Evolutionary conservation across 2,329 filamentous ascomycete genomes (phyloP).

Genomic region (Claviceps sorghi): DNA sequence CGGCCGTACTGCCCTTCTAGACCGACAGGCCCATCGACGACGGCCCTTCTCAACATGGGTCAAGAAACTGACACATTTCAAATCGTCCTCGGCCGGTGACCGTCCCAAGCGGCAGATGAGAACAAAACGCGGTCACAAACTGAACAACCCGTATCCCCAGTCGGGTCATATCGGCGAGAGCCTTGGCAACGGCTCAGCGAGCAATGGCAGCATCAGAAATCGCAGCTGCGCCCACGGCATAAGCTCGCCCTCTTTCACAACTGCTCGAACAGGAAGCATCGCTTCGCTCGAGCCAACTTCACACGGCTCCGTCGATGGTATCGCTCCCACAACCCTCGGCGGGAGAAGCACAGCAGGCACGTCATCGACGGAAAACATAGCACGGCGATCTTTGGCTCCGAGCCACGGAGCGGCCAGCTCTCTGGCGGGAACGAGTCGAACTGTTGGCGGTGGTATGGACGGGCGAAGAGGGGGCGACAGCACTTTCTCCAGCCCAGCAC

Average conservation of each 20-base stretch:
- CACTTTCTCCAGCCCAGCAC: constrained; percentile 71
- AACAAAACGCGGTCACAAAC: constrained; percentile 43
- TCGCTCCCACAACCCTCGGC: constrained; percentile 42
- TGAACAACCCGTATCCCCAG: constrained; percentile 86
- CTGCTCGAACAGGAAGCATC: constrained; percentile 37
- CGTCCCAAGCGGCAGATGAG: constrained; percentile 27
- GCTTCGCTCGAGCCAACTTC: constrained; percentile 45
- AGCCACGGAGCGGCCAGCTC: constrained; percentile 52
- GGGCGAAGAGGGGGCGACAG: constrained; percentile 56
- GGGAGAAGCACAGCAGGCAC: constrained; percentile 65
- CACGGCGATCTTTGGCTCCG: constrained; percentile 56
- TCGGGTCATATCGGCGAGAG: constrained; percentile 44
- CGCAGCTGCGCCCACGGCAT: constrained; percentile 18
- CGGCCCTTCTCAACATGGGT: constrained; percentile 88
- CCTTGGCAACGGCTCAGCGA: constrained; percentile 10
- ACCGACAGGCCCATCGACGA: constrained; percentile 53
- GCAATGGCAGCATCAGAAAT: constrained; percentile 10
- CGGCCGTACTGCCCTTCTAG: constrained; percentile 25
- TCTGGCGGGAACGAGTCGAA: constrained; percentile 59
- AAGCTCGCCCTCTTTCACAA: constrained; percentile 42
- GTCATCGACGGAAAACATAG: constrained; percentile 69
- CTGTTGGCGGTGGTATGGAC: constrained; percentile 50
- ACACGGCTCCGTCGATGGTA: constrained; percentile 45
- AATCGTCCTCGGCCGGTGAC: constrained; percentile 50
- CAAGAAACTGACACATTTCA: constrained; percentile 82